phyloP scores from a whole-genome alignment of 345 rosid genomes.

The Eucalyptus sp. region DNA sequence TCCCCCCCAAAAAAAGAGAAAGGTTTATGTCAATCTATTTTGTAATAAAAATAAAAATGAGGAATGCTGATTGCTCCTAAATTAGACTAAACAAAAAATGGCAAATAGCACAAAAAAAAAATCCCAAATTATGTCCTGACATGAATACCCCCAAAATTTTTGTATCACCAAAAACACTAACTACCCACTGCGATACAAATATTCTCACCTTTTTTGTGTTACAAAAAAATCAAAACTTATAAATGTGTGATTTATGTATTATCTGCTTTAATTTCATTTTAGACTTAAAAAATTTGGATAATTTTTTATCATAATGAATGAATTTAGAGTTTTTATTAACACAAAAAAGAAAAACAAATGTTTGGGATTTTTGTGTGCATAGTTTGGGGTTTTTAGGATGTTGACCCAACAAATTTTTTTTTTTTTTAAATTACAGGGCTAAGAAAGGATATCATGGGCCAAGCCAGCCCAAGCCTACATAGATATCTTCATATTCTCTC shows the following conservation, averaged over 20 bases:
- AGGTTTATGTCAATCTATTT: background rate
- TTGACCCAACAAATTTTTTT: background rate
- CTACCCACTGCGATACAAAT: no score
- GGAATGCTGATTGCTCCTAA: background rate
- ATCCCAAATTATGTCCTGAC: background rate
- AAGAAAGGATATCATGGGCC: background rate
- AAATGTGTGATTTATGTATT: no score
- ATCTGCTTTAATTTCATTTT: no score
- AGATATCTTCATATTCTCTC: background rate
- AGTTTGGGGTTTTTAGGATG: background rate
- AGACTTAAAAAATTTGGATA: background rate
- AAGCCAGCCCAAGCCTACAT: background rate
- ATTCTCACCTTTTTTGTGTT: no score
- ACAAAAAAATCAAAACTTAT: no score
- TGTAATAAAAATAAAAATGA: background rate
- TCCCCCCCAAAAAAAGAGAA: no score
- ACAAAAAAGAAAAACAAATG: no score
- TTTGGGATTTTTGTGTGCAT: background rate
- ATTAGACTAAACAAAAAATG: no score
- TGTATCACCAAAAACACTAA: background rate
- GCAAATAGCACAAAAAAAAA: background rate
- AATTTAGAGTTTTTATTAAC: no score
- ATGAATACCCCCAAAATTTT: background rate
- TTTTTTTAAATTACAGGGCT: background rate
- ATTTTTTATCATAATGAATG: no score